Evolutionary conservation across 306 rosid genomes (phyloP).

Genomic region (Geum urbanum): DNA sequence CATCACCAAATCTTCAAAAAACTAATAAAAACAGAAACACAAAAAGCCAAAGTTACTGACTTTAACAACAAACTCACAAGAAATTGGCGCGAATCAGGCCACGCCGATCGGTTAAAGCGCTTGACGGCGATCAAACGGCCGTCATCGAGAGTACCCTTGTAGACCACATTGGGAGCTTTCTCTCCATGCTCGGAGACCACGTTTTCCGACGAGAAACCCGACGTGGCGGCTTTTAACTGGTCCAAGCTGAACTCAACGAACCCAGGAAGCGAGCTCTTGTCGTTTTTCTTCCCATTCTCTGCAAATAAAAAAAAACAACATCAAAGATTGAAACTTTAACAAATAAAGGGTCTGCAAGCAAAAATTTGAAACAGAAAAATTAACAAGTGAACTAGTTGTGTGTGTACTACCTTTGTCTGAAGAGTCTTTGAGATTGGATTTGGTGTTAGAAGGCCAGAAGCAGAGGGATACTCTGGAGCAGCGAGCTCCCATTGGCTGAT

Average conservation of each 20-base stretch:
- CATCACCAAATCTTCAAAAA: neutral
- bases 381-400: too few species aligned
- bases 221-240: conserved; percentile 72
- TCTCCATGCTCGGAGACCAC: conserved; percentile 98
- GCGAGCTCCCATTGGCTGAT: conserved; percentile 84
- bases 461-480: conserved; percentile 82
- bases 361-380: neutral
- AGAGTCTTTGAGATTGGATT: conserved; percentile 58
- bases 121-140: conserved; percentile 76
- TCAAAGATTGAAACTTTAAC: conserved; percentile 10
- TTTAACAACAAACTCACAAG: conserved; percentile 40
- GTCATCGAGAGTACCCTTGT: conserved; percentile 67
- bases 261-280: conserved; percentile 50
- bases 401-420: conserved; percentile 43
- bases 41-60: neutral
- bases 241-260: conserved; percentile 75
- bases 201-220: conserved; percentile 79
- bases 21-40: neutral
- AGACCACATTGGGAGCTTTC: conserved; percentile 98
- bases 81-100: conserved; percentile 99
- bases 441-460: conserved; percentile 78
- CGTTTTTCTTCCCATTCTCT: conserved; percentile 61
- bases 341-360: neutral
- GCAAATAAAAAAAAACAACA: conserved; percentile 2
- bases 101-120: conserved; percentile 89